Evolutionary conservation across 495 filamentous ascomycete genomes (phyloP).

Genomic region (Rhypophila decipiens): DNA sequence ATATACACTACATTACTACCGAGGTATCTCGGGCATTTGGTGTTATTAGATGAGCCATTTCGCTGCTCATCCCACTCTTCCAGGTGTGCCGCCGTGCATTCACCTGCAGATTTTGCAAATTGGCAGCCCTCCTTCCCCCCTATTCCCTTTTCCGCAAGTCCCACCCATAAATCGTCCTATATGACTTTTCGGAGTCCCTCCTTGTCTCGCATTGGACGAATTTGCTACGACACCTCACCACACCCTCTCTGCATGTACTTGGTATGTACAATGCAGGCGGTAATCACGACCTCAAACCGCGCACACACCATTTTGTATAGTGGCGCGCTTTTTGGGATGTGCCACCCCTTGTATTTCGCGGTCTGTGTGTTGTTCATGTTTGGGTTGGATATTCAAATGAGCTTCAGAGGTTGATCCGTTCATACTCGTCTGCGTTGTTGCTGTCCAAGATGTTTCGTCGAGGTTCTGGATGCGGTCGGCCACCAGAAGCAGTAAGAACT

Average conservation of each 20-base stretch:
- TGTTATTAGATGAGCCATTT: constrained; percentile 3
- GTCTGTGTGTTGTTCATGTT: constrained; percentile 17
- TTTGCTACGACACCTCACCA: background rate
- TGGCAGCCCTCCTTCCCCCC: constrained; percentile 6
- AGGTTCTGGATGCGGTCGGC: too few relatives aligned
- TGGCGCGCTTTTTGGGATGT: too few relatives aligned
- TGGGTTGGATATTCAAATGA: too few relatives aligned
- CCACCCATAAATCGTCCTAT: constrained; percentile 2
- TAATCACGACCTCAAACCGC: background rate
- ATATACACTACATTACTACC: too few relatives aligned
- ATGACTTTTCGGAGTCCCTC: too few relatives aligned
- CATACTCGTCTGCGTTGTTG: too few relatives aligned
- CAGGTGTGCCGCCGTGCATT: constrained; percentile 9
- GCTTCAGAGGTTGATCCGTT: too few relatives aligned
- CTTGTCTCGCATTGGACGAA: too few relatives aligned
- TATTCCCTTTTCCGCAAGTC: background rate
- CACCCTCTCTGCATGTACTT: background rate
- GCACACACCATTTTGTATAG: background rate
- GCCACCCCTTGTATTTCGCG: constrained; percentile 3
- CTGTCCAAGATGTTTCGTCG: too few relatives aligned
- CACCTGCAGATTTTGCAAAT: constrained; percentile 18
- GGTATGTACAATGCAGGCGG: background rate
- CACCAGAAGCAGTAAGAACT: too few relatives aligned
- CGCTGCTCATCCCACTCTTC: constrained; percentile 8
- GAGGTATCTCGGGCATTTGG: too few relatives aligned